Percentiles rank a stretch among this genome's conserved stretches.
Conservation (phyloP, 208 protist species). For the Trypanosoma congolense region DNA sequence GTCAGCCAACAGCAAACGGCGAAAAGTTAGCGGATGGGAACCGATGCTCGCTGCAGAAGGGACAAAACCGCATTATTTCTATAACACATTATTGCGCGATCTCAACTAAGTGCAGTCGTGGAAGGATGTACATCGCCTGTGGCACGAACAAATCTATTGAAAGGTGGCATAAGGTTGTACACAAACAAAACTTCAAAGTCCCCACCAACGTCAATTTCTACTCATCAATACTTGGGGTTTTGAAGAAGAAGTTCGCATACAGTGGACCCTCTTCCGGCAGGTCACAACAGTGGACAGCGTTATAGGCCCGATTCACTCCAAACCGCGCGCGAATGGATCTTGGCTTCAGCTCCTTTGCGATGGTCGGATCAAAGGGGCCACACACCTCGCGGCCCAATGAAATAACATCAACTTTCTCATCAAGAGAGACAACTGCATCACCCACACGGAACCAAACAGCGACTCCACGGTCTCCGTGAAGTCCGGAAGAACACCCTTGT, state of each 20-base stretch:
- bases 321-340: slow-evolving; percentile 86
- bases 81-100: too few relatives aligned
- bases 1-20: too few relatives aligned
- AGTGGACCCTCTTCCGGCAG: slow-evolving; percentile 87
- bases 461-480: slow-evolving; percentile 41
- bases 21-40: too few relatives aligned
- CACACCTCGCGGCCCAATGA: slow-evolving; percentile 53
- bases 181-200: neutral
- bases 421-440: slow-evolving; percentile 62
- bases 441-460: slow-evolving; percentile 61
- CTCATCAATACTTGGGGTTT: slow-evolving; percentile 5
- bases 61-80: too few relatives aligned
- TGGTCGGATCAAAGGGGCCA: slow-evolving; percentile 72
- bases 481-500: slow-evolving; percentile 73
- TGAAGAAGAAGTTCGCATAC: slow-evolving; percentile 78
- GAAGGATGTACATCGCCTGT: too few relatives aligned
- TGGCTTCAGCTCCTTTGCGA: slow-evolving; percentile 82
- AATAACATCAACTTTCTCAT: slow-evolving; percentile 48
- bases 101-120: too few relatives aligned
- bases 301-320: slow-evolving; percentile 66
- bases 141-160: too few relatives aligned
- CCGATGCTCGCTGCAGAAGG: too few relatives aligned
- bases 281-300: slow-evolving; percentile 95
- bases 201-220: neutral
- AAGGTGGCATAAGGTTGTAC: neutral